Evolutionary conservation across 2,329 filamentous ascomycete species (phyloP).

Genomic region (Tolypocladium nubicola): DNA sequence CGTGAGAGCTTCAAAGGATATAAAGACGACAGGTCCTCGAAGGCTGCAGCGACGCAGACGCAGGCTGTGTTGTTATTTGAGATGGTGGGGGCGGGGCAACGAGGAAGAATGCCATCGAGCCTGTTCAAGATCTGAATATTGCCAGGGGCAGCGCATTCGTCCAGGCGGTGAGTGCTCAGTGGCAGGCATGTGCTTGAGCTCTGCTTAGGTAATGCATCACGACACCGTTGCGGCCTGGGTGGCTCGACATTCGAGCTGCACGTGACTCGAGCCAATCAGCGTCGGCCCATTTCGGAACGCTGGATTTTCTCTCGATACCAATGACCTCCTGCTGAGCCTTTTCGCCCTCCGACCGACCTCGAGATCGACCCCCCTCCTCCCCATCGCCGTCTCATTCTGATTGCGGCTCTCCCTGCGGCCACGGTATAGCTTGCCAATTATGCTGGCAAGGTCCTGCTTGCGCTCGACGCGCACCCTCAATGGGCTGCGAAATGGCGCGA

Average conservation of each 20-base stretch:
- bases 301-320: constrained; percentile 29
- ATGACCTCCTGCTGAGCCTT: constrained; percentile 27
- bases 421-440: constrained; percentile 45
- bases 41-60: neutral
- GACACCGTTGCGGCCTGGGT: neutral
- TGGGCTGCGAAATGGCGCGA: constrained; percentile 62
- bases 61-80: neutral
- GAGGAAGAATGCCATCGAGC: neutral
- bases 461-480: constrained; percentile 80
- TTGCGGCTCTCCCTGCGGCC: constrained; percentile 24
- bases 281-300: constrained; percentile 31
- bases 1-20: neutral
- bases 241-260: constrained; percentile 9
- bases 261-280: constrained; percentile 30
- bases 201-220: neutral
- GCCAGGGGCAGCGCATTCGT: neutral
- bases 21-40: neutral
- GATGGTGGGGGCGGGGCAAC: constrained; percentile 20
- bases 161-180: neutral
- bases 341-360: constrained; percentile 26
- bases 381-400: constrained; percentile 24
- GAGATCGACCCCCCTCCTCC: constrained; percentile 20
- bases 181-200: neutral
- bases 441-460: constrained; percentile 90
- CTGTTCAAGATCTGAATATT: neutral